Percentiles rank a stretch among this genome's conserved stretches.
Conservation (phyloP, 2,329 filamentous ascomycete species). For the Aspergillus quadrilineatus region DNA sequence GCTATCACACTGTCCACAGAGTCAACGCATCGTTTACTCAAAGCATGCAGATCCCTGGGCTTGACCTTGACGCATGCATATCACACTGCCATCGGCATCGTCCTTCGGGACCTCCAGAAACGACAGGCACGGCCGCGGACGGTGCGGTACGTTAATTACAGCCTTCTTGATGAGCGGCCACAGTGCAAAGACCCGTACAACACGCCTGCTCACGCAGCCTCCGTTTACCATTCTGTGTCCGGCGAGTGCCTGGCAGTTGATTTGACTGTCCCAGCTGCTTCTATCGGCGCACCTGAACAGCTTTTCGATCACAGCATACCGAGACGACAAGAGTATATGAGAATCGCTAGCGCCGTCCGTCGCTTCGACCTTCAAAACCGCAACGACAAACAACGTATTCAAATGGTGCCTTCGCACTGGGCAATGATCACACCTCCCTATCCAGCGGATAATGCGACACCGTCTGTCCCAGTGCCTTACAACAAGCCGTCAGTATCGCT, state of each 20-base stretch:
- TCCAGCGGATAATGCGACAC: constrained; percentile 11
- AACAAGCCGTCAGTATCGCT: constrained; percentile 23
- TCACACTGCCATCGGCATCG: constrained; percentile 24
- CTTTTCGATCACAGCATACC: neutral
- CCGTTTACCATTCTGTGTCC: constrained; percentile 28
- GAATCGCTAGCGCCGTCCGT: constrained; percentile 15
- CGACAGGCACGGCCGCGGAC: constrained; percentile 6
- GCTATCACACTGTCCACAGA: constrained; percentile 16
- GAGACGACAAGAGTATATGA: constrained; percentile 11
- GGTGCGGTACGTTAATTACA: constrained; percentile 27
- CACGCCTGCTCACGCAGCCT: constrained; percentile 18
- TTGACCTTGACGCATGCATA: constrained; percentile 27
- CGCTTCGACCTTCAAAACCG: constrained; percentile 21
- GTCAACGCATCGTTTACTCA: constrained; percentile 16
- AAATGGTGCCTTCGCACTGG: constrained; percentile 23
- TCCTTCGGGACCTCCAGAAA: constrained; percentile 21
- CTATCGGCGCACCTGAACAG: neutral
- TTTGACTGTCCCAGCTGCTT: constrained; percentile 13
- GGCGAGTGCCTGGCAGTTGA: constrained; percentile 23
- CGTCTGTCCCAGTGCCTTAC: constrained; percentile 20
- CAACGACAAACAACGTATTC: constrained; percentile 21
- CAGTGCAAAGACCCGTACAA: constrained; percentile 23
- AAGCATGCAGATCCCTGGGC: constrained; percentile 14
- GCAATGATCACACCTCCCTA: constrained; percentile 21
- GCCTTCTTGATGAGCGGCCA: constrained; percentile 25